phyloP scores from a whole-genome alignment of 1,284 basidiomycete genomes.

The Fomitopsis palustris region DNA sequence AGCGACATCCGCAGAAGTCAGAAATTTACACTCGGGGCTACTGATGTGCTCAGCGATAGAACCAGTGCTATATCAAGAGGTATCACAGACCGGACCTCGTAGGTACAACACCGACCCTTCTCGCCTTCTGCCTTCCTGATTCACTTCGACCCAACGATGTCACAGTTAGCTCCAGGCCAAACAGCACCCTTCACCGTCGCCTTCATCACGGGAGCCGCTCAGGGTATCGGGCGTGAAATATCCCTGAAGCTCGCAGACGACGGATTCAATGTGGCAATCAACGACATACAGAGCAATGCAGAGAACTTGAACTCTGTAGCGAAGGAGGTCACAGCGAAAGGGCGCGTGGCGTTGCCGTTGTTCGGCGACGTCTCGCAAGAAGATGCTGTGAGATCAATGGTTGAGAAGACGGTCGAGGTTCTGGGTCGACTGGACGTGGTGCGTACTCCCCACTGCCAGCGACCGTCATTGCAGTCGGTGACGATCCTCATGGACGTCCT shows the following conservation, averaged over 20 bases:
- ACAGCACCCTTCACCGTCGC: constrained; percentile 11
- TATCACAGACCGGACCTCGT: not conserved
- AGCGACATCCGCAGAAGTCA: too few species aligned
- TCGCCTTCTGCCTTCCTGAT: not conserved
- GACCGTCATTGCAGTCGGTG: not conserved
- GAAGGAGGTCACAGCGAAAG: constrained; percentile 24
- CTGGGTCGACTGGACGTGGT: constrained; percentile 9
- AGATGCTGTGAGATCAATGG: constrained; percentile 31
- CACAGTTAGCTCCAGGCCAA: not conserved
- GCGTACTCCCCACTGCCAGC: not conserved
- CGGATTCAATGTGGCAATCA: constrained; percentile 35
- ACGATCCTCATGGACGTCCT: not conserved
- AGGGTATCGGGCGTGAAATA: constrained; percentile 37
- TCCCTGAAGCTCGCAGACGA: constrained; percentile 36
- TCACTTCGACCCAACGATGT: not conserved
- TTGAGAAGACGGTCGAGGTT: constrained; percentile 16
- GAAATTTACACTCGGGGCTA: not conserved
- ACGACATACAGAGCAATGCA: constrained; percentile 28
- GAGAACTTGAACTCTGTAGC: constrained; percentile 22
- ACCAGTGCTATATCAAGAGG: not conserved
- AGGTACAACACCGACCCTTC: not conserved
- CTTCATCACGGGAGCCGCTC: constrained; percentile 32
- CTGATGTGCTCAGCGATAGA: not conserved
- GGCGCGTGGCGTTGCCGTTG: constrained; percentile 23
- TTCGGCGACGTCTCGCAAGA: constrained; percentile 33